Conservation (phyloP, 257 asterid species). For the Fraxinus americana region DNA sequence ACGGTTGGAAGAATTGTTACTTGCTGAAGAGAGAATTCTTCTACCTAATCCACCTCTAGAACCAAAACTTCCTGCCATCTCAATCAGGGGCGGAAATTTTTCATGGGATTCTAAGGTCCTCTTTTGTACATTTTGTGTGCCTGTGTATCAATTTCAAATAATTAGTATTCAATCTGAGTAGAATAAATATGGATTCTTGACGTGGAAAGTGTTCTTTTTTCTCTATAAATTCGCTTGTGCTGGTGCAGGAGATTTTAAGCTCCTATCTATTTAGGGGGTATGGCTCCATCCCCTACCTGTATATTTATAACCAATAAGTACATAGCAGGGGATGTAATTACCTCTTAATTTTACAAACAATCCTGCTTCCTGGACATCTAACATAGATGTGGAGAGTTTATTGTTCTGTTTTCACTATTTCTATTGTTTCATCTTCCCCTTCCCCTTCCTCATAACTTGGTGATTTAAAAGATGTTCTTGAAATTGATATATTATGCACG, state of each 20-base stretch:
- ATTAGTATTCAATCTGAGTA: slow-evolving; percentile 9
- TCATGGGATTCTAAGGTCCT: slow-evolving; percentile 85
- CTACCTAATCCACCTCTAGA: slow-evolving; percentile 79
- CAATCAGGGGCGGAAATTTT: slow-evolving; percentile 67
- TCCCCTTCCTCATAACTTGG: background rate
- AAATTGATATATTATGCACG: slow-evolving; percentile 13
- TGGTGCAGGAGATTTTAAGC: too few relatives aligned
- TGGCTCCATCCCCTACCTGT: too few relatives aligned
- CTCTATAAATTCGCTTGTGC: too few relatives aligned
- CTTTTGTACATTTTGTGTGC: background rate
- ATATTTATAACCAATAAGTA: too few relatives aligned
- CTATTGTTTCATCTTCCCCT: background rate
- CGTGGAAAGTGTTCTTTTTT: background rate
- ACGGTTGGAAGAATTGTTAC: slow-evolving; percentile 78
- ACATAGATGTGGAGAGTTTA: background rate
- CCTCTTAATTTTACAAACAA: too few relatives aligned
- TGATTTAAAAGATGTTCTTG: slow-evolving; percentile 13
- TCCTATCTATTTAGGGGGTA: too few relatives aligned
- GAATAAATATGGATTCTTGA: slow-evolving; percentile 10
- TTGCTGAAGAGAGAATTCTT: slow-evolving; percentile 78
- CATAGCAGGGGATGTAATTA: too few relatives aligned
- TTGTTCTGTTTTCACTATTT: slow-evolving; percentile 16
- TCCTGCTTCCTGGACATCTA: too few relatives aligned
- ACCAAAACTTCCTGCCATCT: slow-evolving; percentile 70
- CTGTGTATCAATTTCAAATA: background rate